Percentiles rank a stretch among this genome's conserved stretches.
phyloP scores from a whole-genome alignment of 768 basidiomycete genomes.

The Tricholoma bakamatsutake region DNA sequence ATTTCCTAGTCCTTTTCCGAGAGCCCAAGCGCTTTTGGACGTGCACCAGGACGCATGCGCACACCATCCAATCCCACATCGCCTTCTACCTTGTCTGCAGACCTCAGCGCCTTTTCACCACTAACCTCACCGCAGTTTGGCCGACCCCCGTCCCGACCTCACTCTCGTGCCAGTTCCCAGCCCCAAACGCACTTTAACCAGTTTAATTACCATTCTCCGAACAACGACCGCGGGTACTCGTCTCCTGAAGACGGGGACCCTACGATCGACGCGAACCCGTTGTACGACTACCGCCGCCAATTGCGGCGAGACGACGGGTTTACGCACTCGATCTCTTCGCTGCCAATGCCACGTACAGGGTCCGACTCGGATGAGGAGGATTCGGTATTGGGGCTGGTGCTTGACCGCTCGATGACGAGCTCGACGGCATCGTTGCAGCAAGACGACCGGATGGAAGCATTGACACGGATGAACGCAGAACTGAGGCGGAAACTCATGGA shows the following conservation, averaged over 20 bases:
- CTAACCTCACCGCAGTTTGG: constrained; percentile 37
- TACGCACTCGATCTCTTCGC: constrained; percentile 39
- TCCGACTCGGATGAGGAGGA: constrained; percentile 50
- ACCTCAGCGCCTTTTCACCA: constrained; percentile 24
- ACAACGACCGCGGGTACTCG: constrained; percentile 35
- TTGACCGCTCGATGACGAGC: constrained; percentile 50
- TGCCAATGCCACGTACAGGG: constrained; percentile 51
- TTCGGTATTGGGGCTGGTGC: constrained; percentile 49
- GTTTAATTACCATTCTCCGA: constrained; percentile 14
- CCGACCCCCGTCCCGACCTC: constrained; percentile 47
- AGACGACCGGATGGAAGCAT: constrained; percentile 64
- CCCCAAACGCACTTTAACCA: constrained; percentile 29
- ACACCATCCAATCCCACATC: constrained; percentile 72
- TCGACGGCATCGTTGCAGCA: constrained; percentile 71
- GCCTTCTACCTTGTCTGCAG: constrained; percentile 28
- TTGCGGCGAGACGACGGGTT: constrained; percentile 25
- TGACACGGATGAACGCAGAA: constrained; percentile 71
- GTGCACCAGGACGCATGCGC: constrained; percentile 45
- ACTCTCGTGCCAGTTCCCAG: constrained; percentile 56
- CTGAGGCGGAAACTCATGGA: constrained; percentile 72
- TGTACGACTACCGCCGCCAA: constrained; percentile 30
- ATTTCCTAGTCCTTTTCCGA: constrained; percentile 30
- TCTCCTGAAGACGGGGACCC: constrained; percentile 37
- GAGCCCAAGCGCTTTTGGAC: constrained; percentile 38
- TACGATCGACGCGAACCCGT: constrained; percentile 21